Evolutionary conservation across 2,329 filamentous ascomycete genomes (phyloP).

Genomic region (Colletotrichum siamense): DNA sequence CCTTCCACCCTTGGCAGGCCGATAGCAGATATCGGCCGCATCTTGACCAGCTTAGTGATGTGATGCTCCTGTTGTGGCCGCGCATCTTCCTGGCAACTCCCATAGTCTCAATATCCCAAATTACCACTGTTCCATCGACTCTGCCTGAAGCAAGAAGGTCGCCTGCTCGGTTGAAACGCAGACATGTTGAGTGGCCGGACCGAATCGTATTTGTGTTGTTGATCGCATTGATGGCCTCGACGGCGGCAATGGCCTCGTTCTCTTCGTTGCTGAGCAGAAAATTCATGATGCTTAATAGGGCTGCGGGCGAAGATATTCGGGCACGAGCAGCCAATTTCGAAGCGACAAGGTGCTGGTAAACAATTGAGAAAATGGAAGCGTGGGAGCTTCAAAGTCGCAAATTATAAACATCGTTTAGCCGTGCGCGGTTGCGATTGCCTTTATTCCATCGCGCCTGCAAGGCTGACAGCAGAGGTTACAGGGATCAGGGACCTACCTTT

Average conservation of each 20-base stretch:
- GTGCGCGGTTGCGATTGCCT: background rate
- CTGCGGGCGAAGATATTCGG: background rate
- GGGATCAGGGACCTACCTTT: background rate
- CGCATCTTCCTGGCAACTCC: constrained; percentile 93
- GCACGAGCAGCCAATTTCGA: background rate
- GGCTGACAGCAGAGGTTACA: constrained; percentile 31
- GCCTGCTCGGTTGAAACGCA: constrained; percentile 91
- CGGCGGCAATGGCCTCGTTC: constrained; percentile 20
- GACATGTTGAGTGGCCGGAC: constrained; percentile 67
- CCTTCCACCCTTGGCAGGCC: constrained; percentile 95
- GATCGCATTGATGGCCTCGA: constrained; percentile 26
- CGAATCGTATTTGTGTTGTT: constrained; percentile 87
- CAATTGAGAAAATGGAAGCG: background rate
- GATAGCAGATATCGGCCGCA: constrained; percentile 91
- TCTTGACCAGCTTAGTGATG: constrained; percentile 93
- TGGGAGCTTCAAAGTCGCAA: background rate
- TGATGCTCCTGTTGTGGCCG: constrained; percentile 92
- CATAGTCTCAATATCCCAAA: constrained; percentile 98
- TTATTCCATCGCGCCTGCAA: constrained; percentile 30
- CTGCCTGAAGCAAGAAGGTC: constrained; percentile 94
- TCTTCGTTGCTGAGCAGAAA: constrained; percentile 63
- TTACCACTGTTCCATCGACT: constrained; percentile 91
- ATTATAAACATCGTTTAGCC: constrained; percentile 1
- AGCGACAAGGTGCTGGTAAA: background rate
- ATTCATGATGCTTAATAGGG: constrained; percentile 51